phyloP scores from a whole-genome alignment of 169 alveolate species.

The Miamiensis avidus region DNA sequence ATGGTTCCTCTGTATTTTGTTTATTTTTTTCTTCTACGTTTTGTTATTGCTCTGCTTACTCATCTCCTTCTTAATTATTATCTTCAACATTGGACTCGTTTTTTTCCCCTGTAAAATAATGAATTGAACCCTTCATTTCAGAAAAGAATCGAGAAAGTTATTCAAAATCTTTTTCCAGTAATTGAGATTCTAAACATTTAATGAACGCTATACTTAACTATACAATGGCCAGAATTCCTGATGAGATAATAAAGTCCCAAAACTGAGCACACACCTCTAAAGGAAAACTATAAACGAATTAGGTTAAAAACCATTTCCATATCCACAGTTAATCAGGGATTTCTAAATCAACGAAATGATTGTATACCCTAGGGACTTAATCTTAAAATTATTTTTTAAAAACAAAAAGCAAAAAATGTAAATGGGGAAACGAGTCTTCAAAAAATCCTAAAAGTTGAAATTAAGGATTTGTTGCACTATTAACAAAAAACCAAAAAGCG shows the following conservation, averaged over 20 bases:
- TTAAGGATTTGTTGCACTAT: conserved; percentile 26
- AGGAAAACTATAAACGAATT: conserved; percentile 15
- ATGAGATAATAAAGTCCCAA: conserved; percentile 16
- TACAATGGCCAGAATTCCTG: background rate
- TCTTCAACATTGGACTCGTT: background rate
- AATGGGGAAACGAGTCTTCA: conserved; percentile 44
- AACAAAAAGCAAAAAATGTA: conserved; percentile 16
- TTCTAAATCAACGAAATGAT: background rate
- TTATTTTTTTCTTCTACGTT: no score
- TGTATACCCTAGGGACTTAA: background rate
- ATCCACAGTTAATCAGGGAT: conserved; percentile 7
- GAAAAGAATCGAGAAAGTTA: background rate
- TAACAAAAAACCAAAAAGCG: conserved; percentile 65
- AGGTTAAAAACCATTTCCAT: background rate
- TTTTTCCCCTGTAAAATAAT: background rate
- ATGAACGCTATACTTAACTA: no score
- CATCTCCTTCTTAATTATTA: background rate
- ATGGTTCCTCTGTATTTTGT: no score
- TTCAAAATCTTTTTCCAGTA: background rate
- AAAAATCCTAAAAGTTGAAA: conserved; percentile 35
- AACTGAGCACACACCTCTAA: background rate
- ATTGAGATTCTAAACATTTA: no score
- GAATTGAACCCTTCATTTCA: background rate
- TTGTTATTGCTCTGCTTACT: background rate
- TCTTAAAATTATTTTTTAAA: background rate